Base-by-base conservation (phyloP, 1,139 yeast species). In the Candida sanyaensis region DNA sequence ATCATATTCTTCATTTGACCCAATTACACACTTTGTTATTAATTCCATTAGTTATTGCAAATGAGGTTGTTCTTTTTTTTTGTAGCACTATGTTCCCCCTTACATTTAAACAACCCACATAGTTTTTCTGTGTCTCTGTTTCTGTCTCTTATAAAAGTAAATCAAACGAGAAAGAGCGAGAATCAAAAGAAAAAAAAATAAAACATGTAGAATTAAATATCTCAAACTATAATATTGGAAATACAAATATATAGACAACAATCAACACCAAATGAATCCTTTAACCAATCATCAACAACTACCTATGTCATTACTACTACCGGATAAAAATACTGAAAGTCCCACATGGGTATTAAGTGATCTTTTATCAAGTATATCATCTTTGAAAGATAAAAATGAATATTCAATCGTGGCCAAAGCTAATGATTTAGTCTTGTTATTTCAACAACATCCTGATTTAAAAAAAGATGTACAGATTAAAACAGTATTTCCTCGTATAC, bases 401-500 rank as follows among this genome's bases (percentile, higher is more conserved):
- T 78, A 75, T 42, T 70, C 68, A 43, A 68, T 86, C 8, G 75
- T 87, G 2, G 66, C 77, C 23, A 78, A 78, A 49, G 83, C 92
- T 2, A 88, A 89, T 59, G 85, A 78, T 39, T 68, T 90, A 37
- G 84, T 86, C 0, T 60, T 66, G 1, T 58, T 89, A 12, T 66
- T 90, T n/a, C 75, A 71, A 37, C 68, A 76, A 29, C 73, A 86
- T 56, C 90, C 95, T 0, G 71, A 74, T 23, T 70, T 91, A 40
- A 81, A 84, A 58, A 72, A 79, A 43, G 96, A 90, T 50, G 69
- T 90, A 30, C 83, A 81, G 2, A 65, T 89, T 45, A 74, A 82
- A 27, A 81, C 84, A 4, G 80, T 89, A 44, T 74, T 88, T 38
- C 73, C 73, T 50, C 75, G 83, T 42, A 73, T 91, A 21, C 86